Evolutionary conservation across 75 land plant species (phyloP), one percentile per base, ranked within the genome.

Genomic region (Cunninghamia lanceolata): DNA sequence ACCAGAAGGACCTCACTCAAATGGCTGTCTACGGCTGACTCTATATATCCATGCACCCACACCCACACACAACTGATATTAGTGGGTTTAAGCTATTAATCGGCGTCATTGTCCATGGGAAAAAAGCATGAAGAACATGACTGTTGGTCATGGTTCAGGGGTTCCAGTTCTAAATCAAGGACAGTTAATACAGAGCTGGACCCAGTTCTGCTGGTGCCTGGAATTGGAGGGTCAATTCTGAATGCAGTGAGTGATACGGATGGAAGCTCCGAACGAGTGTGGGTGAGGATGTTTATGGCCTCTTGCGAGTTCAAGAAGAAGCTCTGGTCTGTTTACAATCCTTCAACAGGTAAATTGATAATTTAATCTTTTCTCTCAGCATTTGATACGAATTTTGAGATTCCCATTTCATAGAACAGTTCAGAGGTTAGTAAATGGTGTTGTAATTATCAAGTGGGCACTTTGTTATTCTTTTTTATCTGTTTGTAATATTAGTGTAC

Each of bases 171-270:
- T 40, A 43, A 42, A 21, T 79, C 47, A 19, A 25, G 46, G 42
- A 13, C 28, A 9, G 86, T 80, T 53, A 47, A 89, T 53, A 6
- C 45, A 28, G 59, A 89, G 54, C 85, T 91, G 38, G 91, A 96
- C 75, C 99, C 99, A 71, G 99, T 96, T 21, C 88, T 96, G 53
- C 88, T 96, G 43, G 92, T 96, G 1, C 91, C 99, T 56, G 99
- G 99, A 7, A 93, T 96, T 21, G 99, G 92, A 28, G 99, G 99
- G 3, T 94, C 99, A 40, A 93, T 96, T 42, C 89, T 96, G 43
- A 83, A 94, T 84, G 93, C 99, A 13, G 96, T 89, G 93, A 89
- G 50, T 35, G 91, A 92, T 86, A 87, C 91, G 56, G 54, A 71
- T 50, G 93, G 91, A 63, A 86, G 75, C 56, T 75, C 89, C 88